Evolutionary conservation across 306 rosid species (phyloP).

Genomic region (Fragaria nilgerrensis): DNA sequence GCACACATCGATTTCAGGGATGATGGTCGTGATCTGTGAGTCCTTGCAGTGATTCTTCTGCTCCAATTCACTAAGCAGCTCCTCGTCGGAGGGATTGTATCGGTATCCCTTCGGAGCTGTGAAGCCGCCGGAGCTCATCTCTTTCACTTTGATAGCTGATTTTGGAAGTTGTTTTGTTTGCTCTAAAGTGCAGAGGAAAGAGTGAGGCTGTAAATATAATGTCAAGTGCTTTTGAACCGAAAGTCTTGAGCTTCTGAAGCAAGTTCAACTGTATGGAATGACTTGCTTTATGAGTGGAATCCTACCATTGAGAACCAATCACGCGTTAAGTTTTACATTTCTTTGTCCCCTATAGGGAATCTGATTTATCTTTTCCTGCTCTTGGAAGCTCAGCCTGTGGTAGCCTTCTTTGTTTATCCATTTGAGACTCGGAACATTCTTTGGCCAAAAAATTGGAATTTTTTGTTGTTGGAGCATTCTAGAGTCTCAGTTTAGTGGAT

Average conservation of each 20-base stretch:
- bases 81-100: slow-evolving; percentile 59
- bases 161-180: not conserved
- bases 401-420: slow-evolving; percentile 24
- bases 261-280: not conserved
- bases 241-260: not conserved
- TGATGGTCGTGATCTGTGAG: not conserved
- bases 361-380: not conserved
- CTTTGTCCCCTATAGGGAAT: not conserved
- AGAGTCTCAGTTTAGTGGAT: not conserved
- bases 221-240: not conserved
- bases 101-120: slow-evolving; percentile 39
- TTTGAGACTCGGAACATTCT: not conserved
- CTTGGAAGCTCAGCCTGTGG: not conserved
- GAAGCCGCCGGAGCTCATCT: slow-evolving; percentile 7
- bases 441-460: not conserved
- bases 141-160: not conserved
- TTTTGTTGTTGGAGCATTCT: not conserved
- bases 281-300: not conserved
- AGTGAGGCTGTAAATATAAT: not conserved
- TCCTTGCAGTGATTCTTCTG: slow-evolving; percentile 30
- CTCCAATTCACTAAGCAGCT: slow-evolving; percentile 38
- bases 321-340: not conserved
- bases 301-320: not conserved
- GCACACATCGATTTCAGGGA: slow-evolving; percentile 42
- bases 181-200: not conserved